Base-by-base conservation (phyloP, 2,329 filamentous ascomycete species). In the Colletotrichum destructivum region DNA sequence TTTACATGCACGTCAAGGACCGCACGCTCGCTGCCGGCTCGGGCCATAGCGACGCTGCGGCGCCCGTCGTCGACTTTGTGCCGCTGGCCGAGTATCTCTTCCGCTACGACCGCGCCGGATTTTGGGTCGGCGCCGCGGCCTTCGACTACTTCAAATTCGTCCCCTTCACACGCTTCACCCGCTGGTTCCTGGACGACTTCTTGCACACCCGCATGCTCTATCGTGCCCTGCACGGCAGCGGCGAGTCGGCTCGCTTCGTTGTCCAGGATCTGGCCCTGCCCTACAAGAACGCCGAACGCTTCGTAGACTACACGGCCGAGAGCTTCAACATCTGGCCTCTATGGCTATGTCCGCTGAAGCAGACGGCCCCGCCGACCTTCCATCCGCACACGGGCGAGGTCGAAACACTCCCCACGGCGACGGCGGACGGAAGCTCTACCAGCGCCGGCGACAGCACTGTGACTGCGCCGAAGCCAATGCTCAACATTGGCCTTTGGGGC, bases 401-500 rank as follows among this genome's bases (percentile, higher is more conserved):
- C 8, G 78, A 81, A 3, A 72, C 76, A 49, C 76, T 75, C 3
- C 13, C 47, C 52, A 52, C 35, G 2, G 18, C n/a, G n/a, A n/a
- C 47, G 51, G 56, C 55, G 11, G 42, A 42, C 9, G 26, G 40
- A 2, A 23, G 55, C 46, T n/a, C n/a, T 26, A 61, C 42, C 44
- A 61, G 57, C 18, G 44, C 31, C 40, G 23, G 44, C 3, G 18
- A 62, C 51, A 70, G 75, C 23, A 70, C 68, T 56, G 46, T 35
- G 42, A 47, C 47, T 21, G 21, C 55, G 62, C 56, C 44, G 56
- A 66, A 74, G 75, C 84, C 81, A 72, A 88, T 90, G 81, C 86
- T 92, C 69, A 92, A 91, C 78, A 84, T 92, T 56, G 90, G 90
- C n/a, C 88, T 97, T 46, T 97, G 94, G 94, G 94, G 94, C 12